phyloP scores from a whole-genome alignment of 257 asterid genomes.

The Anisodus acutangulus region DNA sequence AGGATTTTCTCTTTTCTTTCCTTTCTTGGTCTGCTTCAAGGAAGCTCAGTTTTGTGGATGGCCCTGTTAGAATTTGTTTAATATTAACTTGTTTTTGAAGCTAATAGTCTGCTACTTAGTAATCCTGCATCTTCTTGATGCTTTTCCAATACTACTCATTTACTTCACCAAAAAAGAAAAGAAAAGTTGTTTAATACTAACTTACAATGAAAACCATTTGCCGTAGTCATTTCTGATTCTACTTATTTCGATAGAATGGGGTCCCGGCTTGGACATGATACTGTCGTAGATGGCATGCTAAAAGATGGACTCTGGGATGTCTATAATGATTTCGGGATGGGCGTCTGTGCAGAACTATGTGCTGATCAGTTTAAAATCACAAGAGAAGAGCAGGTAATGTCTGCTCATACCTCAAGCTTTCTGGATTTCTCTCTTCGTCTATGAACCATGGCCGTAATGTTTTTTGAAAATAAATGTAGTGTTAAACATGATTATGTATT shows the following conservation, averaged over 20 bases:
- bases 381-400: conserved; percentile 78
- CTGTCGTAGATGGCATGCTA: conserved; percentile 84
- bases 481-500: conserved; percentile 9
- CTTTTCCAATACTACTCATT: too few relatives aligned
- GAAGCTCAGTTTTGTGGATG: background rate
- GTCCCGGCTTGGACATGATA: conserved; percentile 85
- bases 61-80: background rate
- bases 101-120: too few relatives aligned
- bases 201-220: background rate
- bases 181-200: background rate
- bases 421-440: background rate
- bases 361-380: conserved; percentile 71
- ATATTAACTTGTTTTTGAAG: background rate
- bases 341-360: conserved; percentile 90
- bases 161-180: too few relatives aligned
- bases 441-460: background rate
- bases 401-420: background rate
- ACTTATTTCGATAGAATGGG: conserved; percentile 60
- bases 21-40: conserved; percentile 2
- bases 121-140: too few relatives aligned
- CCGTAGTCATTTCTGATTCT: background rate
- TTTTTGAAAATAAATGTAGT: background rate
- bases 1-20: background rate
- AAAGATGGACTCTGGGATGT: conserved; percentile 99
- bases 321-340: conserved; percentile 94